phyloP scores from a whole-genome alignment of 257 asterid species.

The Nicotiana knightiana region DNA sequence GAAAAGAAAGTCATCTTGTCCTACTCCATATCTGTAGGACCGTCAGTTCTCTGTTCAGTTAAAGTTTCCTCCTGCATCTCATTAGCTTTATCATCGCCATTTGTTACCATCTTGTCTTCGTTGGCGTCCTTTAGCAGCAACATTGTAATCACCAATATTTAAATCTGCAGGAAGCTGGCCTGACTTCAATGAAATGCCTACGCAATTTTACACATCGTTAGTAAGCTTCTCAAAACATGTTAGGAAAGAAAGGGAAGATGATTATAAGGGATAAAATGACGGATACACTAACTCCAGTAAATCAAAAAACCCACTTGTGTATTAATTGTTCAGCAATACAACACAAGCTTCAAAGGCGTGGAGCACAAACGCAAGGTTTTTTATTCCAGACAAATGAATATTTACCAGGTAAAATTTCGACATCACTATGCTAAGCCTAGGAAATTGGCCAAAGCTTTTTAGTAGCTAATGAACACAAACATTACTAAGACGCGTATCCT shows the following conservation, averaged over 20 bases:
- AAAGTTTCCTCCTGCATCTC: conserved; percentile 29
- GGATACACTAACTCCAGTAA: not conserved
- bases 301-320: not conserved
- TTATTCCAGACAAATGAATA: not conserved
- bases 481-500: not conserved
- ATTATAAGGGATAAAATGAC: not conserved
- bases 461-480: not conserved
- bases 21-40: conserved; percentile 71
- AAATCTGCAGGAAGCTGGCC: conserved; percentile 93
- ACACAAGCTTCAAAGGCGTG: not conserved
- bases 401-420: not conserved
- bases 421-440: not conserved
- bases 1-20: conserved; percentile 19
- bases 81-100: conserved; percentile 34
- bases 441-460: not conserved
- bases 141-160: conserved; percentile 33
- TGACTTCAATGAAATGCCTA: conserved; percentile 65
- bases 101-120: conserved; percentile 51
- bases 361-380: not conserved
- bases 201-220: conserved; percentile 8
- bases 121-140: conserved; percentile 27
- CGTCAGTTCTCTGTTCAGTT: conserved; percentile 42
- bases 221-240: not conserved
- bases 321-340: conserved; percentile 63
- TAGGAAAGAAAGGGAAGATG: not conserved